Evolutionary conservation across 441 rosid species (phyloP).

Genomic region (Oxalis stricta): DNA sequence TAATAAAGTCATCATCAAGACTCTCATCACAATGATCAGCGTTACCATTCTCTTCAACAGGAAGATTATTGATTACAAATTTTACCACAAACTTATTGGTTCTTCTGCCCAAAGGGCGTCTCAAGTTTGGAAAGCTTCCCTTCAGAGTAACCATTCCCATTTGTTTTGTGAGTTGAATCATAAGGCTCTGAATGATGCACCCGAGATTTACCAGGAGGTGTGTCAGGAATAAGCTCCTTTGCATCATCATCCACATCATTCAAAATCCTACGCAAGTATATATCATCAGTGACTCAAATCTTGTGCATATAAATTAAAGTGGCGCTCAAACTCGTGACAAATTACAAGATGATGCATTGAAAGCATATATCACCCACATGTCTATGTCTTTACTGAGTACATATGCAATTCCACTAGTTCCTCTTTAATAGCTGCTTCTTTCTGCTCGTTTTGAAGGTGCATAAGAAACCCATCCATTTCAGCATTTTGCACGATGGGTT

Average conservation of each 20-base stretch:
- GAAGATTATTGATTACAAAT: slow-evolving; percentile 38
- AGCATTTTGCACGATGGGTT: slow-evolving; percentile 39
- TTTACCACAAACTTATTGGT: slow-evolving; percentile 57
- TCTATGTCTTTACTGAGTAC: slow-evolving; percentile 85
- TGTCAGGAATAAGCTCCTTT: slow-evolving; percentile 37
- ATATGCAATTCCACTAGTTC: slow-evolving; percentile 56
- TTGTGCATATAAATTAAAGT: neutral
- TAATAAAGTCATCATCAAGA: slow-evolving; percentile 60
- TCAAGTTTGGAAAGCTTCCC: slow-evolving; percentile 41
- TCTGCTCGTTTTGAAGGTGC: slow-evolving; percentile 78
- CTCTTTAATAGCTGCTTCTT: slow-evolving; percentile 44
- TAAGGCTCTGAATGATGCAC: slow-evolving; percentile 26
- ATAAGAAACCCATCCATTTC: slow-evolving; percentile 85
- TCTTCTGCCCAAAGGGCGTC: slow-evolving; percentile 79
- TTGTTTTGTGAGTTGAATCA: slow-evolving; percentile 30
- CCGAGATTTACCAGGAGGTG: slow-evolving; percentile 46
- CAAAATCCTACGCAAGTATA: slow-evolving; percentile 43
- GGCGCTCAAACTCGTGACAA: neutral
- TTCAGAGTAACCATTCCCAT: slow-evolving; percentile 48
- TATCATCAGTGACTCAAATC: neutral
- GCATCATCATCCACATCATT: slow-evolving; percentile 38
- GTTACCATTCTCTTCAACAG: slow-evolving; percentile 23
- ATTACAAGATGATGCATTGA: too few species aligned
- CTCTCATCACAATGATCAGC: slow-evolving; percentile 19
- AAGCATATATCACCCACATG: slow-evolving; percentile 79